Conservation (phyloP, 176 grass and related monocot species). For the Tuctoria greenei region DNA sequence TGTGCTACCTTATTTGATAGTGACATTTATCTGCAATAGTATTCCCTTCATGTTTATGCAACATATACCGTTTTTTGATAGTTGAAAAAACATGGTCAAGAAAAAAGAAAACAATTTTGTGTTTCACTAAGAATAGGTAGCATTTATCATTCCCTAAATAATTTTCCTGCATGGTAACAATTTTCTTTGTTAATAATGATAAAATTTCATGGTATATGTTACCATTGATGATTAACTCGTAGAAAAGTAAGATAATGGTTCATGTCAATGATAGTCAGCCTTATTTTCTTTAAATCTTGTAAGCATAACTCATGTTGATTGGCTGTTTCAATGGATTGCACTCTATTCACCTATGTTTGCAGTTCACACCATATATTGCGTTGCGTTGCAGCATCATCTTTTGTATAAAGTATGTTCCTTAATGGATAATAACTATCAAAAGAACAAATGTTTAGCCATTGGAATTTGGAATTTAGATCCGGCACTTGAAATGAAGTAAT, state of each 20-base stretch:
- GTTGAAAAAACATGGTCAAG: neutral
- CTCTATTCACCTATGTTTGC: too few species aligned
- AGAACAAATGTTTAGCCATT: neutral
- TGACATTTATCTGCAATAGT: neutral
- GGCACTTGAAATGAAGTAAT: neutral
- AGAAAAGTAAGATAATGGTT: neutral
- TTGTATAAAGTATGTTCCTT: neutral
- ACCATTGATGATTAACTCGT: neutral
- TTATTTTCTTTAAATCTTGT: neutral
- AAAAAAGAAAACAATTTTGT: neutral
- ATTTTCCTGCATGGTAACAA: neutral
- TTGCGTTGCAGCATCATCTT: neutral
- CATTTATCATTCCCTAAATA: neutral
- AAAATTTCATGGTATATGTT: neutral
- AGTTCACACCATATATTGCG: neutral
- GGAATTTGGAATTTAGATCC: neutral
- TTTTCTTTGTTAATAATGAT: conserved; percentile 6
- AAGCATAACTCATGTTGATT: neutral
- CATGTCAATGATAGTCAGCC: neutral
- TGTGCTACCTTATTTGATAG: neutral
- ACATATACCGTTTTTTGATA: neutral
- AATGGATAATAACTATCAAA: conserved; percentile 5
- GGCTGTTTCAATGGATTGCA: too few species aligned
- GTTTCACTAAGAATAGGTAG: neutral
- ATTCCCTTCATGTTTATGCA: conserved; percentile 17